Evolutionary conservation across 177 flowering plant species (phyloP).

Genomic region (Telopea speciosissima): DNA sequence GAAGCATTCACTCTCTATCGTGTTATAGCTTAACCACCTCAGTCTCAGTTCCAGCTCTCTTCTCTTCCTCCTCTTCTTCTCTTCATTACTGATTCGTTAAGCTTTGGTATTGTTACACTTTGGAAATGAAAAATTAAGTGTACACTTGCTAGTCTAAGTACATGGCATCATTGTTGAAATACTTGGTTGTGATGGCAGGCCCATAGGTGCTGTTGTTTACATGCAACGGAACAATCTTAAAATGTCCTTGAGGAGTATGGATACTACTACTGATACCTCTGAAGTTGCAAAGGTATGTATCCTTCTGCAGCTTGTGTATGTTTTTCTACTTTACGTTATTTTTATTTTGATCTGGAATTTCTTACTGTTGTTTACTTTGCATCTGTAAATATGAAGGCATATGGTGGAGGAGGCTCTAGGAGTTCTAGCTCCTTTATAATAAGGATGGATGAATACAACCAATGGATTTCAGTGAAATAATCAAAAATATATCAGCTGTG

Average conservation of each 20-base stretch:
- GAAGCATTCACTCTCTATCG: too few relatives aligned
- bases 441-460: constrained; percentile 88
- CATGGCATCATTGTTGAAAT: too few relatives aligned
- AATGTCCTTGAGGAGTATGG: constrained; percentile 80
- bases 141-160: too few relatives aligned
- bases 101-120: too few relatives aligned
- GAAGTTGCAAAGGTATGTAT: constrained; percentile 80
- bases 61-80: too few relatives aligned
- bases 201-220: constrained; percentile 91
- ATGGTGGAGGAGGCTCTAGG: constrained; percentile 81
- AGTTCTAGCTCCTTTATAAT: constrained; percentile 83
- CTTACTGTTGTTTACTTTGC: constrained; percentile 9
- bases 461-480: constrained; percentile 47
- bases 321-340: background rate
- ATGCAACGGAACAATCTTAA: constrained; percentile 78
- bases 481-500: constrained; percentile 20
- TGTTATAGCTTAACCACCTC: too few relatives aligned
- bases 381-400: constrained; percentile 49
- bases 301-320: background rate
- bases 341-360: background rate
- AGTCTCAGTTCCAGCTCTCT: too few relatives aligned
- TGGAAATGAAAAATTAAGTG: too few relatives aligned
- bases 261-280: constrained; percentile 67
- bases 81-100: too few relatives aligned
- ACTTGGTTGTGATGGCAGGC: constrained; percentile 41